phyloP scores from a whole-genome alignment of 2,329 filamentous ascomycete species.

The Monosporascus sp. region DNA sequence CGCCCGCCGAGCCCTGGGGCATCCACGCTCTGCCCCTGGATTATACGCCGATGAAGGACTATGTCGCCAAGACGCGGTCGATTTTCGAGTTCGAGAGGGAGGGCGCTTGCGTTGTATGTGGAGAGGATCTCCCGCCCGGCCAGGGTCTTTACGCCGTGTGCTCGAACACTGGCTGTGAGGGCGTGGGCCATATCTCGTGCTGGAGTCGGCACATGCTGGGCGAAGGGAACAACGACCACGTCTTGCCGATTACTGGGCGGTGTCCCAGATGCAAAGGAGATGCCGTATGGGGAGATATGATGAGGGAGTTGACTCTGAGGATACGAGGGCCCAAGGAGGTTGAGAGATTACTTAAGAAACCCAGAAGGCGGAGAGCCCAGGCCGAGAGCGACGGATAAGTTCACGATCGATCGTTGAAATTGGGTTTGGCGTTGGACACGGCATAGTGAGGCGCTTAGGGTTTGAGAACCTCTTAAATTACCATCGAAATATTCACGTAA shows the following conservation, averaged over 20 bases:
- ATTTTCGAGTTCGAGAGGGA: slow-evolving; percentile 53
- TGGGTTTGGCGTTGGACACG: neutral
- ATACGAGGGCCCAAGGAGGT: slow-evolving; percentile 66
- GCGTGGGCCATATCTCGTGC: slow-evolving; percentile 56
- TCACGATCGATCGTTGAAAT: slow-evolving; percentile 5
- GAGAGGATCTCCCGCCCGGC: slow-evolving; percentile 37
- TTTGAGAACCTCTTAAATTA: too few species aligned
- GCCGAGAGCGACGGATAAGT: slow-evolving; percentile 3
- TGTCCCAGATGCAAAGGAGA: slow-evolving; percentile 66
- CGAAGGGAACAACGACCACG: slow-evolving; percentile 25
- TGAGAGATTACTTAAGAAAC: slow-evolving; percentile 60
- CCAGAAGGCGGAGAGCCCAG: slow-evolving; percentile 28
- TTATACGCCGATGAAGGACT: slow-evolving; percentile 47
- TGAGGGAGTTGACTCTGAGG: slow-evolving; percentile 76
- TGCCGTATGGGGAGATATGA: slow-evolving; percentile 70
- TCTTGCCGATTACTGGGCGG: slow-evolving; percentile 63
- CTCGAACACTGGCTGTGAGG: slow-evolving; percentile 47
- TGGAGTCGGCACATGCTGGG: slow-evolving; percentile 51
- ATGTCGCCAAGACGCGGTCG: slow-evolving; percentile 51
- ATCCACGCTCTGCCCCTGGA: slow-evolving; percentile 52
- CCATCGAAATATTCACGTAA: too few species aligned
- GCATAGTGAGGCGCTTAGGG: slow-evolving; percentile 7
- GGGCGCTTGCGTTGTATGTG: slow-evolving; percentile 51
- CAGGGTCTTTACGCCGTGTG: slow-evolving; percentile 55
- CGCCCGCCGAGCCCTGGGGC: slow-evolving; percentile 32